Evolutionary conservation across 306 rosid genomes (phyloP).

Genomic region (Corylus heterophylla): DNA sequence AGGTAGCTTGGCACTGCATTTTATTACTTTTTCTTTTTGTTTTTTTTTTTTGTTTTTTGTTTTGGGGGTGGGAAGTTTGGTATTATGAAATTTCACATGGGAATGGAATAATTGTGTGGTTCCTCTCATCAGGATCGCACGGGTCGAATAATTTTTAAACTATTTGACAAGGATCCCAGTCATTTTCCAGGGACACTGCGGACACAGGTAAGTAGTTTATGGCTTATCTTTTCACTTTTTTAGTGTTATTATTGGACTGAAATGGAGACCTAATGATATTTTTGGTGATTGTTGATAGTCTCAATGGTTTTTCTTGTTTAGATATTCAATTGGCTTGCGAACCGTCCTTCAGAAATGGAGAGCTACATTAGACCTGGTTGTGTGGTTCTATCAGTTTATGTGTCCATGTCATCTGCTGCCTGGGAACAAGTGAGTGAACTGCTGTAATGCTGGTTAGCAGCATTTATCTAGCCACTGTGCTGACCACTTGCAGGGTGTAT

Average conservation of each 20-base stretch:
- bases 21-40: background rate
- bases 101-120: slow-evolving; percentile 19
- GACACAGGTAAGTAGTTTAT: slow-evolving; percentile 58
- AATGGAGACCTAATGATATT: background rate
- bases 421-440: slow-evolving; percentile 76
- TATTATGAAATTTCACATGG: slow-evolving; percentile 15
- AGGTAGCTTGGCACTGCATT: slow-evolving; percentile 49
- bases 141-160: slow-evolving; percentile 78
- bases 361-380: slow-evolving; percentile 97
- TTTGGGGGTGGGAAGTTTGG: background rate
- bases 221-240: slow-evolving; percentile 3
- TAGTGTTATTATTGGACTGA: background rate
- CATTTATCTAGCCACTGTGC: slow-evolving; percentile 21
- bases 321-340: slow-evolving; percentile 88
- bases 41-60: background rate
- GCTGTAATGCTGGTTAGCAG: slow-evolving; percentile 20
- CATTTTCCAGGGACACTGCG: slow-evolving; percentile 77
- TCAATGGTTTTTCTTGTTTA: slow-evolving; percentile 15
- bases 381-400: slow-evolving; percentile 78
- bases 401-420: slow-evolving; percentile 64
- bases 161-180: slow-evolving; percentile 90
- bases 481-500: slow-evolving; percentile 31
- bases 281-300: background rate
- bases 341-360: slow-evolving; percentile 88
- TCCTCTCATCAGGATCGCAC: slow-evolving; percentile 67